Base-by-base conservation (phyloP, 768 basidiomycete genomes). In the Tulasnella sp. region DNA sequence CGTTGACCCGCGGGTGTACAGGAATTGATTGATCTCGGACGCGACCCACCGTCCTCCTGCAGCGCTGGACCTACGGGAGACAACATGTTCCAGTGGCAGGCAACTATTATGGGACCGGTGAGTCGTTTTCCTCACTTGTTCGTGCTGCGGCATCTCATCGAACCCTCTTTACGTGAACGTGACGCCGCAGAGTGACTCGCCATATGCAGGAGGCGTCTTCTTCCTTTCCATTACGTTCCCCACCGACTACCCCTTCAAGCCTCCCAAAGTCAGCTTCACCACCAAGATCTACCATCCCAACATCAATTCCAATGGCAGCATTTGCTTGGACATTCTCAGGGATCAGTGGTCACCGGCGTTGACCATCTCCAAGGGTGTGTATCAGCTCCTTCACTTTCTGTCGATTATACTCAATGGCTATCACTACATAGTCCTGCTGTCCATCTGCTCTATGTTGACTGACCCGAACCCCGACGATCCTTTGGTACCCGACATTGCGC, bases 201-300 rank as follows among this genome's bases (percentile, higher is more conserved):
- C 96, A 27, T 99, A 99, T 69, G 83, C 94, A 31, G 96, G 96
- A 66, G 96, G 96, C 69, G 96, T 99, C 56, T 99, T 99, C 77
- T 98, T 98, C 86, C 82, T 93, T 45, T 83, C 84, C 48, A 92
- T 94, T 69, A 81, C 77, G 41, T 92, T 92, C 79, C 89, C 90
- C 45, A 89, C 86, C 71, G 94, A 99, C 71, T 99, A 99, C 76
- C 96, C 96, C 23, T 98, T 98, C 84, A 97, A 98, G 75, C 96
- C 96, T 40, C 96, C 96, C 72, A 99, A 99, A 80, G 91, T 99
- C 74, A 85, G 85, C 76, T 99, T 99, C 73, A 94, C 91, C 64
- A 98, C 96, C 68, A 97, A 96, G 86, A 97, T 97, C 66, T 98
- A 97, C 72, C 94, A 98, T 72, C 94, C 94, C 34, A 98, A 98